Base-by-base conservation (phyloP, 805 yeast species). In the Pichia heedii region DNA sequence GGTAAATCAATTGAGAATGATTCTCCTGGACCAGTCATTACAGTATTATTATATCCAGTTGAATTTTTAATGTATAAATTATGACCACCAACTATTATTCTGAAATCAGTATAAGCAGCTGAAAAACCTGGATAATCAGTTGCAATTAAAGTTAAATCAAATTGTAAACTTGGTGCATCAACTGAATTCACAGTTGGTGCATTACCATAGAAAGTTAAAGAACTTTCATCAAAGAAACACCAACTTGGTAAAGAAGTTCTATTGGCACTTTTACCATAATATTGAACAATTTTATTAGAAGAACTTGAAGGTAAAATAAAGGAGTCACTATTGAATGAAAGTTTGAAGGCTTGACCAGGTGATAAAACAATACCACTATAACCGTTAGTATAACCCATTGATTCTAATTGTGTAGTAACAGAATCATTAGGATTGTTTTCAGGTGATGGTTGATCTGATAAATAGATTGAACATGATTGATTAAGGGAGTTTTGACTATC, bases 241-340 rank as follows among this genome's bases (percentile, higher is more conserved):
- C 98, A 93, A 56, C 77, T 81, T 33, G 98, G 98, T 44, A 93
- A 69, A 3, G 98, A 90, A 1, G 95, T 75, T 57, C 89, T 76
- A 60, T 85, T 87, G 13, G 70, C 64, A n/a, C 89, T 77, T 50
- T 83, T 74, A 19, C 96, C 96, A 56, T 85, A 84, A 64, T 83
- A 86, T 9, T 81, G 79, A 16, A 73, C 69, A 27, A 83, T 75
- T 2, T 68, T 56, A 43, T 74, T 63, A 24, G 68, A 63, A 4
- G 80, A 72, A 37, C 66, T 64, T 5, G 62, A 52, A 15, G 63
- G 42, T 48, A 70, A 56, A 11, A 67, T 60, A 57, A 89, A 93
- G 9, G 84, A 75, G 44, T 73, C 67, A 20, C 65, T 57, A 36
- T 79, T 76, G 55, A 93, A 87, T 24, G 76, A 62, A 45, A 93